Evolutionary conservation across 164 flowering plant genomes (phyloP), one percentile per base, ranked within the genome.

Genomic region (Euptelea pleiosperma): DNA sequence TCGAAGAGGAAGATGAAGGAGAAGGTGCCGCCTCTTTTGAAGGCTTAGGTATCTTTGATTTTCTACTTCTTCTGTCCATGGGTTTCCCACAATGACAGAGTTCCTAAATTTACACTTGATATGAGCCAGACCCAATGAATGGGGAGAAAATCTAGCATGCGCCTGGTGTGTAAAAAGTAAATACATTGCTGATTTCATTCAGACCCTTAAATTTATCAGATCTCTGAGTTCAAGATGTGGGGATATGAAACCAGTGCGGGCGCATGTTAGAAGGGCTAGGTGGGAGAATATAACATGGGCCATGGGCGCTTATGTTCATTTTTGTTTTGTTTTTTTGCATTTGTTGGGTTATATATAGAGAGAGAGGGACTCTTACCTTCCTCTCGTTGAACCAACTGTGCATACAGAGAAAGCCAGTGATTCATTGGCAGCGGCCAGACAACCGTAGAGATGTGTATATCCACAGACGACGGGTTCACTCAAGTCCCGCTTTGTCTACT

Each of bases 371-470:
- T 21, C 22, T 39, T 12, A 21, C 16, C 26, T 34, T 37, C 25
- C 26, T 40, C 22, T 55, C 57, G 35, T 34, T 5, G 12, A 45
- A 60, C 39, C 73, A 64, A 64, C 51, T n/a, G 44, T 71, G 76
- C 77, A 9, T 21, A 78, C 50, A 81, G 34, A 1, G 61, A 73
- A 74, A 57, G 85, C 69, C 69, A 47, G 36, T 22, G 22, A 33
- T 29, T 29, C 21, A 26, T 35, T 50, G 77, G 86, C 82, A 74
- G 78, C 86, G 86, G 89, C 80, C 86, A 77, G 89, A 83, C 86
- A 81, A 83, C 89, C 89, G 86, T 81, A 81, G 85, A 48, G 81
- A 77, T 79, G 72, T 70, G 70, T 72, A 70, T 72, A 70, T 83
- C 89, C 89, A 83, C 89, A 83, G 85, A 75, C 62, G 70, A 50